Percentiles rank a stretch among this genome's conserved stretches.
Conservation (phyloP, 495 filamentous ascomycete genomes). For the Penicillium ochrochloron region DNA sequence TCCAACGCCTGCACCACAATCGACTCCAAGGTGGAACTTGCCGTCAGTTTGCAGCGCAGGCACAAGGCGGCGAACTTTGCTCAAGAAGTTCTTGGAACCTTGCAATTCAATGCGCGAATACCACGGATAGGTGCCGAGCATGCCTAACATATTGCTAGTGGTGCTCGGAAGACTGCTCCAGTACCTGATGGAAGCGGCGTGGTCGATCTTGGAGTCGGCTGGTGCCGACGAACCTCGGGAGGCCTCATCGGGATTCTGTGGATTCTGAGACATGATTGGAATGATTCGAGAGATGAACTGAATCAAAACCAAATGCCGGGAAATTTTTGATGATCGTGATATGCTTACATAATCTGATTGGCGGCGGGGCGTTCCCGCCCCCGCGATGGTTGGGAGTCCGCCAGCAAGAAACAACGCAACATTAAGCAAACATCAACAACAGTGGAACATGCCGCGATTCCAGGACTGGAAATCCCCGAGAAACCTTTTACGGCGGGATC, state of each 20-base stretch:
- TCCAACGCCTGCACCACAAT: slow-evolving; percentile 68
- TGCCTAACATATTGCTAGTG: slow-evolving; percentile 81
- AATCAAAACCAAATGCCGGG: neutral
- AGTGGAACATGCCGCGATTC: neutral
- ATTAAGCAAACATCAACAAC: neutral
- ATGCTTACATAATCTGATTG: neutral
- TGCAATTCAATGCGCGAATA: slow-evolving; percentile 77
- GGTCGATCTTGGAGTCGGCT: slow-evolving; percentile 41
- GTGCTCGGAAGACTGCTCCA: slow-evolving; percentile 75
- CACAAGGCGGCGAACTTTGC: slow-evolving; percentile 65
- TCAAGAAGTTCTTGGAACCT: slow-evolving; percentile 74
- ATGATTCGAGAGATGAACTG: neutral
- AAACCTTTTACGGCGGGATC: neutral
- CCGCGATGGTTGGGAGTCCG: neutral
- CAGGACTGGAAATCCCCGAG: neutral
- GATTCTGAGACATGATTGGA: slow-evolving; percentile 9
- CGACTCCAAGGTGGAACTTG: slow-evolving; percentile 50
- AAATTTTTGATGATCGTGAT: slow-evolving; percentile 12
- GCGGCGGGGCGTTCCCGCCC: neutral
- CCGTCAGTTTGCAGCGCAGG: slow-evolving; percentile 25
- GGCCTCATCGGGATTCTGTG: neutral
- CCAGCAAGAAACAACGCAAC: neutral
- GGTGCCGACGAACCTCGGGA: neutral
- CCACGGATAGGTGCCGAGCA: slow-evolving; percentile 80
- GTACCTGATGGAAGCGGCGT: slow-evolving; percentile 58